A percentile compares a stretch with the other conserved stretches of the same genome.
Evolutionary conservation across 345 rosid genomes (phyloP).

Genomic region (Geranium brycei): DNA sequence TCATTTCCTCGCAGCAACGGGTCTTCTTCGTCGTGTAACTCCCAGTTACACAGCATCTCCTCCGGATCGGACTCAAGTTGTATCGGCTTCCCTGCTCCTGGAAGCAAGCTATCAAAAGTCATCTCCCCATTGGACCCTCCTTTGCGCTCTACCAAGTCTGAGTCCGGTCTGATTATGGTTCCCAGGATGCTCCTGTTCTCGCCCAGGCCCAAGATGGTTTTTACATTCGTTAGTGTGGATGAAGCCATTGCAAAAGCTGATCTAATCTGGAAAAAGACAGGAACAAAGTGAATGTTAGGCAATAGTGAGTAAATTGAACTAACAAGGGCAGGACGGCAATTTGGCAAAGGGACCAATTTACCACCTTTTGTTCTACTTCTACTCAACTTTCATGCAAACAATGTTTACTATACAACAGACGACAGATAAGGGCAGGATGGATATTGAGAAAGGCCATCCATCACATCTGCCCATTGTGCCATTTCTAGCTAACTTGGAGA

Average conservation of each 20-base stretch:
- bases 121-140: slow-evolving; percentile 60
- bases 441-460: no score
- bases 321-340: no score
- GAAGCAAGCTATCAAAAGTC: slow-evolving; percentile 59
- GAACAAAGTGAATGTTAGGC: not conserved
- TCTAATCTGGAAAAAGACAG: slow-evolving; percentile 41
- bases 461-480: no score
- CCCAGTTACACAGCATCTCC: slow-evolving; percentile 68
- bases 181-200: slow-evolving; percentile 81
- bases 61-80: slow-evolving; percentile 18
- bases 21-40: slow-evolving; percentile 48
- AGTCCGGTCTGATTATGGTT: slow-evolving; percentile 77
- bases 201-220: slow-evolving; percentile 43
- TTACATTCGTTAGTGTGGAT: slow-evolving; percentile 56
- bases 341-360: no score
- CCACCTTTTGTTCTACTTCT: no score
- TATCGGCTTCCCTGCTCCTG: slow-evolving; percentile 80
- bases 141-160: slow-evolving; percentile 54
- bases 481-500: no score
- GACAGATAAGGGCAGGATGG: no score
- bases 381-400: no score
- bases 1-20: slow-evolving; percentile 52
- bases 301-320: no score
- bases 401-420: no score
- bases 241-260: slow-evolving; percentile 89